These are phyloP conservation scores for Noccaea caerulescens DNA, from an alignment of 345 rosid genomes.

Conservation along the genomic window DNA sequence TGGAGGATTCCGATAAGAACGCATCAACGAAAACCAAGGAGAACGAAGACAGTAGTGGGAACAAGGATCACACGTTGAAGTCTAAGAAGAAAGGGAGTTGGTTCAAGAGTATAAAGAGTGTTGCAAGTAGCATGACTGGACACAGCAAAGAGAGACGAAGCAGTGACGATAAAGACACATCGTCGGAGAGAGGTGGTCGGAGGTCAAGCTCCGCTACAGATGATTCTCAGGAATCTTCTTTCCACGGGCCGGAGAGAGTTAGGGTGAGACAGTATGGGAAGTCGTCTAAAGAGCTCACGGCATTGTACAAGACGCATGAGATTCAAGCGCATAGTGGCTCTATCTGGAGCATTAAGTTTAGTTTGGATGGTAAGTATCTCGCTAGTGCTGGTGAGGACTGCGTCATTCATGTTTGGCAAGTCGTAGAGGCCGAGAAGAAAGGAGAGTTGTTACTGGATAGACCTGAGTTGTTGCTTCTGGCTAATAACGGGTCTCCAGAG, in stretches of 20 bases:
- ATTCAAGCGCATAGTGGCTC: slow-evolving; percentile 93
- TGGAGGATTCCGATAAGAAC: slow-evolving; percentile 68
- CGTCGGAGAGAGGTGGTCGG: slow-evolving; percentile 88
- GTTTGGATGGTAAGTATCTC: slow-evolving; percentile 90
- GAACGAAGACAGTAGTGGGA: slow-evolving; percentile 44
- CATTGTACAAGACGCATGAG: slow-evolving; percentile 85
- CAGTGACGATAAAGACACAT: slow-evolving; percentile 86
- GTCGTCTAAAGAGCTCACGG: slow-evolving; percentile 77
- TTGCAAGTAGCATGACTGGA: slow-evolving; percentile 67
- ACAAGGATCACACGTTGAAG: slow-evolving; percentile 48
- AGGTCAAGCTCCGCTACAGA: slow-evolving; percentile 96
- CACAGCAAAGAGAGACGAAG: slow-evolving; percentile 76
- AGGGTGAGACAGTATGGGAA: slow-evolving; percentile 88
- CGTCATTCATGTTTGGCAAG: slow-evolving; percentile 86
- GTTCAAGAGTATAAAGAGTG: slow-evolving; percentile 77
- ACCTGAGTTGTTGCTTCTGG: slow-evolving; percentile 59
- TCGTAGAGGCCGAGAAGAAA: slow-evolving; percentile 69
- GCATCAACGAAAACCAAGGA: slow-evolving; percentile 39
- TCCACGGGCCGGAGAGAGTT: slow-evolving; percentile 87
- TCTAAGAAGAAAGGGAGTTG: slow-evolving; percentile 80
- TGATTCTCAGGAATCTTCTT: slow-evolving; percentile 86
- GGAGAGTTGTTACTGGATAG: slow-evolving; percentile 79
- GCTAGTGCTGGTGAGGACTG: slow-evolving; percentile 99
- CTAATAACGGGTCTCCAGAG: slow-evolving; percentile 81
- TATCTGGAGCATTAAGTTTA: slow-evolving; percentile 92